Base-by-base conservation (phyloP, 2,329 filamentous ascomycete species). In the Rutstroemia sp. region DNA sequence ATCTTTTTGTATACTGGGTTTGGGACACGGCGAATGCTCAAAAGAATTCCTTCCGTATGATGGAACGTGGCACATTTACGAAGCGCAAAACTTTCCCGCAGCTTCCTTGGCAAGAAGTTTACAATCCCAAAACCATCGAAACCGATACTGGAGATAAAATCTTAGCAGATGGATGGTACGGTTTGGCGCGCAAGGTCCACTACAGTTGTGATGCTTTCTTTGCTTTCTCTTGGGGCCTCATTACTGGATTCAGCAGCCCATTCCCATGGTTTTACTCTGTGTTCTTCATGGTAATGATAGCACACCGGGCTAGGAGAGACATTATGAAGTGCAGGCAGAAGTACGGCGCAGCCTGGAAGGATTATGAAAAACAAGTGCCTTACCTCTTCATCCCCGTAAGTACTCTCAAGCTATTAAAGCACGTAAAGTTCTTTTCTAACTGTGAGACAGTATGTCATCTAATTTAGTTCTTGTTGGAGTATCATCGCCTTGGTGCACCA, bases 1-100 rank as follows among this genome's bases (percentile, higher is more conserved):
- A 95, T 70, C 75, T 95, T 48, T 86, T 88, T 69, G 83, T 87
- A 63, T 96, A 96, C 77, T 92, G 89, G 82, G 78, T 95, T 56
- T 96, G 91, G 89, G 91, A 95, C 69, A 94, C 89, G 44, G 86
- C 84, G 73, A 95, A 95, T 75, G 89, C 84, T 68, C 92, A 96
- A 73, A 96, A 96, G 81, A 96, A 95, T 75, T 85, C 88, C 61
- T 96, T 92, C 82, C 84, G 91, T 54, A 82, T 87, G 62, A 79
- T 83, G 73, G 89, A 95, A 74, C 83, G 86, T 58, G 89, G 89
- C 59, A 84, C 84, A 42, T 69, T 80, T 51, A 73, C 86, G 52
- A 76, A 83, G 70, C 87, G 91, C 65, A 88, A 86, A 65, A 86
- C 89, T 2, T 95, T 96, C 76, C 91, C 92, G 5, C 88, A 92